Evolutionary conservation across 805 yeast species (phyloP), one percentile per base, ranked within the genome.

Genomic region (Torulaspora quercuum): DNA sequence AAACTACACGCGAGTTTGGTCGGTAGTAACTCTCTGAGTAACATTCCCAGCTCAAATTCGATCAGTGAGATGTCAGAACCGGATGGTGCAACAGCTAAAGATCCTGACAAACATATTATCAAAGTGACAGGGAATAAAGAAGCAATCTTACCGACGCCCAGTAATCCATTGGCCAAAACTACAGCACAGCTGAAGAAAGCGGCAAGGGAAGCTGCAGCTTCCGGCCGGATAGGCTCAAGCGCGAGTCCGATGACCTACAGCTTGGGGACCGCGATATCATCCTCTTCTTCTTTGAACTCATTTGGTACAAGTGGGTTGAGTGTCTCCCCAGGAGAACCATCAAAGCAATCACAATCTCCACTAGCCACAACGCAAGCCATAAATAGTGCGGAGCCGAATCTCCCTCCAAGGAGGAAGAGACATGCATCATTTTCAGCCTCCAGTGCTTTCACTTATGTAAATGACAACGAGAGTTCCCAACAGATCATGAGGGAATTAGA

Each of bases 1-100:
- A 92, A 92, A 57, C 73, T 92, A 22, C 98, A 92, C 53, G 63
- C 82, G 1, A 52, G 66, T 6, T 30, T 69, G 59, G 31, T 67
- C 59, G 48, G 80, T 72, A 40, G 38, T 25, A 61, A 56, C 12
- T 34, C 42, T 4, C 35, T 24, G 6, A 31, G 27, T 10, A 33
- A 33, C 13, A 28, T 37, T 14, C 33, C 41, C 2, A 37, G 29
- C 23, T 28, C 41, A 11, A 28, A 19, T 21, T 32, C 43, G n/a
- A 31, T 36, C 11, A 33, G 31, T 6, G 45, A 34, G 14, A 29
- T 29, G 18, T 32, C 33, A 25, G 42, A 23, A 10, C 15, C 20
- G 16, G 39, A 34, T 14, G 24, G 21, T 49, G 27, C n/a, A 34
- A 39, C 22, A 22, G 23, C 29, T 10, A 17, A 7, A 9, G 59